Percentiles rank a stretch among this genome's conserved stretches.
phyloP scores from a whole-genome alignment of 1,139 yeast genomes.

The Scheffersomyces quercinus region DNA sequence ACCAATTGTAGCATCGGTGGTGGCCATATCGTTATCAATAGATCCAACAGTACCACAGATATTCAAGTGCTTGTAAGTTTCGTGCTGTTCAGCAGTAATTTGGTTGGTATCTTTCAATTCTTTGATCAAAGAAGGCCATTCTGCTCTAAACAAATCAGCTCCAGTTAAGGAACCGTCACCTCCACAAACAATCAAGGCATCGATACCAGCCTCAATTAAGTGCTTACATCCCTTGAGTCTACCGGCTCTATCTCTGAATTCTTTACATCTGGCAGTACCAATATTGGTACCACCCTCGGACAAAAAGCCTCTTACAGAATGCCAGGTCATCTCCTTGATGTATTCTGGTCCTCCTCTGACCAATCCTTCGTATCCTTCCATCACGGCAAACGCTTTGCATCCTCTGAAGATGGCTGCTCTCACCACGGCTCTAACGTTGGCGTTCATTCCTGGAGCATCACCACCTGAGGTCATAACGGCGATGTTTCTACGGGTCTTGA shows the following conservation, averaged over 20 bases:
- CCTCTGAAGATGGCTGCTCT: constrained; percentile 84
- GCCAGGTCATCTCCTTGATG: constrained; percentile 83
- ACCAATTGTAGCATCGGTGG: constrained; percentile 95
- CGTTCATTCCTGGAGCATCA: constrained; percentile 98
- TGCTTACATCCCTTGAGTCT: constrained; percentile 81
- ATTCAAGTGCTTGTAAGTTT: constrained; percentile 69
- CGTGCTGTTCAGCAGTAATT: constrained; percentile 57
- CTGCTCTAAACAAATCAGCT: constrained; percentile 89
- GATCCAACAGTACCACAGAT: constrained; percentile 97
- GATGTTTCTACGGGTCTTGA: constrained; percentile 47
- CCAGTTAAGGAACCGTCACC: constrained; percentile 99
- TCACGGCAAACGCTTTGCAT: constrained; percentile 93
- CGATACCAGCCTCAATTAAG: constrained; percentile 85
- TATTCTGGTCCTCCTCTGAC: constrained; percentile 75
- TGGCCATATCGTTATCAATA: constrained; percentile 96
- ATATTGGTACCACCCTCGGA: constrained; percentile 92
- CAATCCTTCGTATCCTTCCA: constrained; percentile 94
- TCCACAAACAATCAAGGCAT: constrained; percentile 96
- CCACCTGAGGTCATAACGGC: constrained; percentile 99
- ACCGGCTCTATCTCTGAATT: constrained; percentile 82
- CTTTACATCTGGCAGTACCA: constrained; percentile 93
- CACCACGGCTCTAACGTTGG: constrained; percentile 91
- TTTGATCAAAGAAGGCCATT: constrained; percentile 84
- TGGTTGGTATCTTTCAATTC: constrained; percentile 61
- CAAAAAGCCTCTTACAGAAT: constrained; percentile 89